phyloP scores from a whole-genome alignment of 441 rosid species.

The Euphorbia corollata region DNA sequence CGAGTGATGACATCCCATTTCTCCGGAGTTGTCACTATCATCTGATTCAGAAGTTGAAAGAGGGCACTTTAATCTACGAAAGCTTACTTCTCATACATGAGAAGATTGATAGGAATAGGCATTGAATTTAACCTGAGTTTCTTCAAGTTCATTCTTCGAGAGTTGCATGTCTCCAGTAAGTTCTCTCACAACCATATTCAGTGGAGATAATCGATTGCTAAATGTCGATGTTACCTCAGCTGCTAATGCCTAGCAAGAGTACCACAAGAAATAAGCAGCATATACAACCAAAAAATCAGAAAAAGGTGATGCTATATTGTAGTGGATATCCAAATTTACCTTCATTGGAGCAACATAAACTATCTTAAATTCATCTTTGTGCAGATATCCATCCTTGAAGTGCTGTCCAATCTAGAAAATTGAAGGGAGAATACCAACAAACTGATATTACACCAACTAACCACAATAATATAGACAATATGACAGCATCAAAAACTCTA shows the following conservation, averaged over 20 bases:
- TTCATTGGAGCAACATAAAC: slow-evolving; percentile 99
- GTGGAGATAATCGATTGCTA: slow-evolving; percentile 79
- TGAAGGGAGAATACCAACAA: not conserved
- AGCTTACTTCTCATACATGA: slow-evolving; percentile 17
- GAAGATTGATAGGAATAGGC: not conserved
- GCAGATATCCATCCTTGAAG: slow-evolving; percentile 91
- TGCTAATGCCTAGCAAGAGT: slow-evolving; percentile 68
- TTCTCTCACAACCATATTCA: slow-evolving; percentile 87
- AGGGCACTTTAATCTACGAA: slow-evolving; percentile 19
- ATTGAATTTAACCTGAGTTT: slow-evolving; percentile 68
- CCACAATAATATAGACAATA: not conserved
- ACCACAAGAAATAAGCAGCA: slow-evolving; percentile 21
- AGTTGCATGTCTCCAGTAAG: slow-evolving; percentile 99
- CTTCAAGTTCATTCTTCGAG: slow-evolving; percentile 78
- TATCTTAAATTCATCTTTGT: slow-evolving; percentile 90
- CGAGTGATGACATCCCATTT: slow-evolving; percentile 99
- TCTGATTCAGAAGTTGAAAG: slow-evolving; percentile 41
- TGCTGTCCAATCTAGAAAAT: slow-evolving; percentile 79
- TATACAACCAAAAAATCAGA: not conserved
- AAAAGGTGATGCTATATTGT: not conserved
- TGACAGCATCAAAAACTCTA: slow-evolving; percentile 1
- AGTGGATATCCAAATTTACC: slow-evolving; percentile 32
- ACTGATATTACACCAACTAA: not conserved
- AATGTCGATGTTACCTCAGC: slow-evolving; percentile 92
- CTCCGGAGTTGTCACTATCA: slow-evolving; percentile 99